Base-by-base conservation (phyloP, 768 basidiomycete genomes). In the Hygrocybe punicea region DNA sequence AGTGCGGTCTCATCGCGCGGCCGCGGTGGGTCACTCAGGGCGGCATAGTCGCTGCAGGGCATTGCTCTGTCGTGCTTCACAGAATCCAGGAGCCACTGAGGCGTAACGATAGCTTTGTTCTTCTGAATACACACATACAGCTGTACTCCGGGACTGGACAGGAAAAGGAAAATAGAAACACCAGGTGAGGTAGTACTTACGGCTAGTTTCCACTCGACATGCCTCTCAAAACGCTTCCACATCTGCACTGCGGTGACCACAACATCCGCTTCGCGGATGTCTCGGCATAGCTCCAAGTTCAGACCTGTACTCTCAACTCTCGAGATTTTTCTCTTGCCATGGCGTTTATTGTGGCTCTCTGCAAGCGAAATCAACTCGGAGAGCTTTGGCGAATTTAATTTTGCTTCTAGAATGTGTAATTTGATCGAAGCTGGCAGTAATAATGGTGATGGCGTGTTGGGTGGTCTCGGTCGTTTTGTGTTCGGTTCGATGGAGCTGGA, bases 41-140 rank as follows among this genome's bases (percentile, higher is more conserved):
- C 86, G 37, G 80, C 76, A 65, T 85, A 91, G 36, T 75, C 69
- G 1, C 73, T 78, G 58, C 73, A 89, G 0, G 85, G 80, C 3
- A 84, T 70, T 0, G 74, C 63, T 14, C 63, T 71, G 1, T 77
- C 74, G 42, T 74, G 69, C 23, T 69, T 64, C 16, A 83, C 70
- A 3, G 85, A 87, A 56, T 86, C 80, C 33, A 69, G 75, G 16
- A 92, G 76, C 90, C 89, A 92, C 33, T 81, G 73, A 1, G 88
- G 87, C 2, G 80, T 84, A 10, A 92, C 87, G 21, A 91, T 78
- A 0, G 80, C 74, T 63, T 87, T 91, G 34, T 75, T 75, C 73
- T 78, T 81, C 87, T 89, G 63, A n/a, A 19, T 4, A 46, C n/a
- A 10, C 16, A 17, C 37, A 17, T n/a, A n/a, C n/a, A 24, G 25